Conservation (phyloP, 2,329 filamentous ascomycete genomes). For the Penicillium psychrosexuale region DNA sequence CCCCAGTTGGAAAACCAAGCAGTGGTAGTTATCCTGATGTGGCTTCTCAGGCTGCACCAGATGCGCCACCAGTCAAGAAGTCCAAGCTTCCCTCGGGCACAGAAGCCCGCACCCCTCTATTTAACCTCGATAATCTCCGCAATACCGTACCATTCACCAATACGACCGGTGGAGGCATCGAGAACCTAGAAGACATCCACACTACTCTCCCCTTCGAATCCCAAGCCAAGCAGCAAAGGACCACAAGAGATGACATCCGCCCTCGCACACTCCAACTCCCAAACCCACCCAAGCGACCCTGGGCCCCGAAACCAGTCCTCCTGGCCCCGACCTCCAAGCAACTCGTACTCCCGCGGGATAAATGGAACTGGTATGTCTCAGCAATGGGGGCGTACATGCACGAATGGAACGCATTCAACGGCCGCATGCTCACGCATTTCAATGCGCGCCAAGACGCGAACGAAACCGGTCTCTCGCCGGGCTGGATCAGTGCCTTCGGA, state of each 20-base stretch:
- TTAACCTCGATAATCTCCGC: slow-evolving; percentile 52
- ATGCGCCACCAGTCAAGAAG: slow-evolving; percentile 11
- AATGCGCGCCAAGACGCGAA: slow-evolving; percentile 50
- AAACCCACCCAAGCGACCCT: slow-evolving; percentile 51
- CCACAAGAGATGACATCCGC: slow-evolving; percentile 38
- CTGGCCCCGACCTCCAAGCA: slow-evolving; percentile 31
- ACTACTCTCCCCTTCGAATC: slow-evolving; percentile 59
- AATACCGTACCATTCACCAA: slow-evolving; percentile 50
- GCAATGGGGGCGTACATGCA: slow-evolving; percentile 56
- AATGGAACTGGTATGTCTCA: slow-evolving; percentile 52
- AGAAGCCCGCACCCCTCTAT: slow-evolving; percentile 22
- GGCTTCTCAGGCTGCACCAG: slow-evolving; percentile 12
- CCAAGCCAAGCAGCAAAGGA: slow-evolving; percentile 45
- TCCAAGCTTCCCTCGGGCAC: slow-evolving; percentile 9
- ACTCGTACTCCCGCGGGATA: slow-evolving; percentile 43
- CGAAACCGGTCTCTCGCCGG: slow-evolving; percentile 43
- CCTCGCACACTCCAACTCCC: slow-evolving; percentile 48
- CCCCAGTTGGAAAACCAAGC: slow-evolving; percentile 1
- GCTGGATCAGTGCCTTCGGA: slow-evolving; percentile 54
- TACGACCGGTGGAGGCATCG: slow-evolving; percentile 48
- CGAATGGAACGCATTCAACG: slow-evolving; percentile 56
- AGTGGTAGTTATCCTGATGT: slow-evolving; percentile 20
- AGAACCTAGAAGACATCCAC: slow-evolving; percentile 53
- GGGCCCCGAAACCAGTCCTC: slow-evolving; percentile 27
- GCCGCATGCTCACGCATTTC: slow-evolving; percentile 56